These are phyloP conservation scores for Cadophora sp. DNA, from an alignment of 2,329 filamentous ascomycete genomes.

Conservation along the genomic window DNA sequence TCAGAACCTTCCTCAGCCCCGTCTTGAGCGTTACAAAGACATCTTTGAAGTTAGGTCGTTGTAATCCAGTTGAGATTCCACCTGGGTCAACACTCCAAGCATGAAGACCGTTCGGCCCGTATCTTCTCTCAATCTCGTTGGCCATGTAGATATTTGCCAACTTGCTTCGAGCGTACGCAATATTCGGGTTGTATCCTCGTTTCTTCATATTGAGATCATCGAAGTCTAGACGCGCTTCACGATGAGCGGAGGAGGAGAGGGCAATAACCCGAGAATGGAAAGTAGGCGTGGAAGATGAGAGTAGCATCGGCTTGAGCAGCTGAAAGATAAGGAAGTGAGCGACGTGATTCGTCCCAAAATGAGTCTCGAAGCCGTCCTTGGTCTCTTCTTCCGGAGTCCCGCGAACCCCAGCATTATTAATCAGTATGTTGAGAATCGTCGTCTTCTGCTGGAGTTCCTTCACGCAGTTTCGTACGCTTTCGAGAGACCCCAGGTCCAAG, in stretches of 20 bases:
- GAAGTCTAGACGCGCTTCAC: constrained; percentile 48
- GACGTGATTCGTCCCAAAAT: background rate
- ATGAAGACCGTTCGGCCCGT: constrained; percentile 49
- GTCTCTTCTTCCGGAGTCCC: background rate
- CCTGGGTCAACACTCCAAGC: constrained; percentile 53
- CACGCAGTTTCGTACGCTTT: constrained; percentile 39
- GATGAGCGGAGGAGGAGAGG: constrained; percentile 53
- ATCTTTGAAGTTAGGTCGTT: constrained; percentile 25
- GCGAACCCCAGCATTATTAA: constrained; percentile 11
- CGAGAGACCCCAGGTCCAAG: constrained; percentile 46
- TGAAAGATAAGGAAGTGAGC: constrained; percentile 6
- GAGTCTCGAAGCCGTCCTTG: background rate
- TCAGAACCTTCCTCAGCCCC: constrained; percentile 47
- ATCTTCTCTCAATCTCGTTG: constrained; percentile 53
- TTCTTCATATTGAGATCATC: constrained; percentile 16
- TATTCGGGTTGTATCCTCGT: background rate
- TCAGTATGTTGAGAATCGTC: constrained; percentile 1
- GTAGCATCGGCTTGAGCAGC: background rate
- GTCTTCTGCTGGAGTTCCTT: background rate
- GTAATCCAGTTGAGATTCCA: constrained; percentile 39
- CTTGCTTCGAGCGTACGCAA: constrained; percentile 52
- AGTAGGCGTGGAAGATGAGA: constrained; percentile 43
- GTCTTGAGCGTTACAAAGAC: constrained; percentile 1
- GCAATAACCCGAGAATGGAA: constrained; percentile 55
- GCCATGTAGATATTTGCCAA: constrained; percentile 54